phyloP scores from a whole-genome alignment of 2,329 filamentous ascomycete species.

The Aspergillus persii region DNA sequence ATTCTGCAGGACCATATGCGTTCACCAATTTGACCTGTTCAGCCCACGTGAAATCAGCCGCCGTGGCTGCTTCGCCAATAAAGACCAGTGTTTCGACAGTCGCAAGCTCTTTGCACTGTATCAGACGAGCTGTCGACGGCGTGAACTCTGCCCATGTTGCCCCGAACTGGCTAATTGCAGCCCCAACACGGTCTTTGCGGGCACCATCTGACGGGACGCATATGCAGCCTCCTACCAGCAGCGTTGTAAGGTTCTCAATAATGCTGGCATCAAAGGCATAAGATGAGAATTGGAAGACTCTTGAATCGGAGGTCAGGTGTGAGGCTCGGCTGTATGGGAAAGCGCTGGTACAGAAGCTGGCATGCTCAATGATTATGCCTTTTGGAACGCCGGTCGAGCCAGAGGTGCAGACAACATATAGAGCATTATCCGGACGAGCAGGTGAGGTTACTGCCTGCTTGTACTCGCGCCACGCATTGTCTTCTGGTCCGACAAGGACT shows the following conservation, averaged over 20 bases:
- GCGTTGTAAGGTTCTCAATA: constrained; percentile 31
- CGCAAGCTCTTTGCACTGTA: too few relatives aligned
- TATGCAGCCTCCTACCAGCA: constrained; percentile 42
- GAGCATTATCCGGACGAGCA: not conserved
- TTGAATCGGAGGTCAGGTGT: constrained; percentile 41
- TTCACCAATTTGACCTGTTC: too few relatives aligned
- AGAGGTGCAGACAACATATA: constrained; percentile 55
- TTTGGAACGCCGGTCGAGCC: constrained; percentile 52
- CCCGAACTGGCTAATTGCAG: constrained; percentile 41
- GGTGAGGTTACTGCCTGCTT: too few relatives aligned
- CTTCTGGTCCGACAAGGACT: too few relatives aligned
- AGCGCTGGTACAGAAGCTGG: constrained; percentile 52
- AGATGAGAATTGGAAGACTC: constrained; percentile 41
- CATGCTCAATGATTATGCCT: constrained; percentile 59
- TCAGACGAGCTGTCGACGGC: too few relatives aligned
- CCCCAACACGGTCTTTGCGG: too few relatives aligned
- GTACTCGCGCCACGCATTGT: too few relatives aligned
- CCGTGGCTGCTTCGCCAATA: too few relatives aligned
- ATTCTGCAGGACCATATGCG: constrained; percentile 13
- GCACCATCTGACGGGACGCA: constrained; percentile 49
- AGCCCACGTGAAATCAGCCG: too few relatives aligned
- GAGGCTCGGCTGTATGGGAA: constrained; percentile 47
- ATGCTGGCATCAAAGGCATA: constrained; percentile 48
- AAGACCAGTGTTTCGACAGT: too few relatives aligned
- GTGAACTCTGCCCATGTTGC: constrained; percentile 47